phyloP scores from a whole-genome alignment of 2,329 filamentous ascomycete species.

The Fusarium luffae region DNA sequence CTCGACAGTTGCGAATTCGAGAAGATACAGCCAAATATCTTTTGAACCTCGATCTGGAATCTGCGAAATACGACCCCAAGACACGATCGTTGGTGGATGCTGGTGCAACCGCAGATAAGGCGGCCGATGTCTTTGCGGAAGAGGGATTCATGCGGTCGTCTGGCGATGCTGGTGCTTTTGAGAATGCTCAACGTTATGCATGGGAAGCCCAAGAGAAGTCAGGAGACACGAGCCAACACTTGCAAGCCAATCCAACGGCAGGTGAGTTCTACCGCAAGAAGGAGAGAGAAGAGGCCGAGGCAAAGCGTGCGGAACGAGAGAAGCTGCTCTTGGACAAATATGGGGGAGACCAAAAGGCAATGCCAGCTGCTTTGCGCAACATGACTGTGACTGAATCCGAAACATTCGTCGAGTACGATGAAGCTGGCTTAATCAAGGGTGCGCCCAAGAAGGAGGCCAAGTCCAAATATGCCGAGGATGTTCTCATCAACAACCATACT shows the following conservation, averaged over 20 bases:
- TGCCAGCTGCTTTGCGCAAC: slow-evolving; percentile 71
- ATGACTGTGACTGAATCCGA: slow-evolving; percentile 83
- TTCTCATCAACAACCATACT: slow-evolving; percentile 89
- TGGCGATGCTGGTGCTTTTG: slow-evolving; percentile 93
- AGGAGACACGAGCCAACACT: slow-evolving; percentile 82
- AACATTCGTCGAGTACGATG: slow-evolving; percentile 92
- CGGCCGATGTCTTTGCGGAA: slow-evolving; percentile 86
- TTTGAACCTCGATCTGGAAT: slow-evolving; percentile 93
- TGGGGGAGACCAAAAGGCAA: slow-evolving; percentile 69
- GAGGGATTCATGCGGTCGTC: slow-evolving; percentile 91
- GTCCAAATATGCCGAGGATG: slow-evolving; percentile 92
- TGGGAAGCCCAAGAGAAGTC: slow-evolving; percentile 94
- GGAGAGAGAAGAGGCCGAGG: slow-evolving; percentile 77
- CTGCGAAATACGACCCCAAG: slow-evolving; percentile 97
- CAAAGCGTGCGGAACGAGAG: slow-evolving; percentile 73
- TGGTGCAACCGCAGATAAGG: slow-evolving; percentile 82
- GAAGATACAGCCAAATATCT: slow-evolving; percentile 99
- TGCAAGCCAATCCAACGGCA: slow-evolving; percentile 96
- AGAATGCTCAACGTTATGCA: slow-evolving; percentile 86
- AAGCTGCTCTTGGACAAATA: slow-evolving; percentile 84
- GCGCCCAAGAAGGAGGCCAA: slow-evolving; percentile 78
- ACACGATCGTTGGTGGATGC: slow-evolving; percentile 90
- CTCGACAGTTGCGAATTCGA: slow-evolving; percentile 87
- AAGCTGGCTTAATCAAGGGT: slow-evolving; percentile 90
- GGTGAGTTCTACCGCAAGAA: slow-evolving; percentile 87